phyloP scores from a whole-genome alignment of 257 asterid genomes.

The Nicotiana paniculata region DNA sequence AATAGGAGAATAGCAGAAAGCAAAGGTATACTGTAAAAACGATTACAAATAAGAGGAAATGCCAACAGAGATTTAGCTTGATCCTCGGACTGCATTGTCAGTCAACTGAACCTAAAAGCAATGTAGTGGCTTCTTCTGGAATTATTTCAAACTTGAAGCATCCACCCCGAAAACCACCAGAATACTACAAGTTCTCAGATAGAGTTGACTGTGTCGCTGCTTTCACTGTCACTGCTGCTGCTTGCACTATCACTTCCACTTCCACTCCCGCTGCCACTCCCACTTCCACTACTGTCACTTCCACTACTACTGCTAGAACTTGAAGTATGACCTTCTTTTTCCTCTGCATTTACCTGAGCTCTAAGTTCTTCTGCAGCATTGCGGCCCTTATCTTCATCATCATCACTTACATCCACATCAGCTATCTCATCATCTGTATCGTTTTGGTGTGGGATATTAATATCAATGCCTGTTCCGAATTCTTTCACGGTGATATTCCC shows the following conservation, averaged over 20 bases:
- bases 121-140: background rate
- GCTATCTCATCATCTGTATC: constrained; percentile 88
- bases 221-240: constrained; percentile 72
- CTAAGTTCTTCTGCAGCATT: constrained; percentile 92
- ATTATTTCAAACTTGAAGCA: background rate
- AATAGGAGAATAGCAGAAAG: background rate
- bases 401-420: constrained; percentile 79
- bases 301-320: constrained; percentile 70
- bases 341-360: constrained; percentile 60
- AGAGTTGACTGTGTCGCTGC: constrained; percentile 57
- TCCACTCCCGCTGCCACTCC: constrained; percentile 43
- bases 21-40: background rate
- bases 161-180: background rate
- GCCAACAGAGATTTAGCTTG: background rate
- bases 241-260: constrained; percentile 44
- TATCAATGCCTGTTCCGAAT: constrained; percentile 58
- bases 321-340: constrained; percentile 43
- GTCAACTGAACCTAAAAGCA: background rate
- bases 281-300: constrained; percentile 63
- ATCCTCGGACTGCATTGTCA: background rate
- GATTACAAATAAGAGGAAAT: background rate
- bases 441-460: constrained; percentile 64
- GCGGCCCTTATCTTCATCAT: constrained; percentile 59
- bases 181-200: constrained; percentile 25
- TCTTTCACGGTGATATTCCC: constrained; percentile 49